Evolutionary conservation across 176 grass and related monocot species (phyloP), one percentile per base, ranked within the genome.

Genomic region (Musa itinerans): DNA sequence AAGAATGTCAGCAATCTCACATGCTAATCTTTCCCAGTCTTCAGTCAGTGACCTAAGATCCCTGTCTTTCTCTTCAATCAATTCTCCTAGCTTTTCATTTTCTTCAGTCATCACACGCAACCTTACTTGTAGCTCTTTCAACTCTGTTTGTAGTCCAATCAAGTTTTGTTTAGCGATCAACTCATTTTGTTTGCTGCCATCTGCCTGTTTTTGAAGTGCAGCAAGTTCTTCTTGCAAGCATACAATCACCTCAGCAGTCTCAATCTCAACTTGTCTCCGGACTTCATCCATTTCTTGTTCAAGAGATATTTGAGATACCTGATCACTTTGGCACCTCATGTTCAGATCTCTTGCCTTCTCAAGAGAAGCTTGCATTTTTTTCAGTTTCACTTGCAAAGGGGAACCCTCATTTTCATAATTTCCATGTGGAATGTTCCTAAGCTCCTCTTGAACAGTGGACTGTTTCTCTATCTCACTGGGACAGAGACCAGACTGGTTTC

Each of bases 211-310:
- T 79, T 95, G 83, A 52, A 95, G 74, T 59, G 78, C 76, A 61
- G 73, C 16, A 48, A 88, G 68, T 69, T 98, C 94, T 73, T 93
- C 86, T 87, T 98, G 80, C 81, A 98, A 98, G 85, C 84, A 89
- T 69, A 93, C 75, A 84, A 98, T 98, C 52, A 93, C 95, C 74
- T 98, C 90, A 83, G 95, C 81, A 78, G 95, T 98, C 86, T 90
- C 88, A 75, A 81, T 73, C 86, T 98, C 95, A 74, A 92, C 90
- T 79, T 98, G 90, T 82, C 85, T 93, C 29, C 88, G 77, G 22
- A 91, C 86, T 87, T 91, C 95, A 66, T 93, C 95, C 88, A 90
- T 98, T 87, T 93, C 94, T 89, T 80, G 80, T 66, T 91, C 86
- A 62, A 87, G 77, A 86, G 73, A 87, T 78, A 21, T 89, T 67